A percentile compares a stretch with the other conserved stretches of the same genome.
phyloP scores from a whole-genome alignment of 495 filamentous ascomycete genomes.

The Penicillium steckii region DNA sequence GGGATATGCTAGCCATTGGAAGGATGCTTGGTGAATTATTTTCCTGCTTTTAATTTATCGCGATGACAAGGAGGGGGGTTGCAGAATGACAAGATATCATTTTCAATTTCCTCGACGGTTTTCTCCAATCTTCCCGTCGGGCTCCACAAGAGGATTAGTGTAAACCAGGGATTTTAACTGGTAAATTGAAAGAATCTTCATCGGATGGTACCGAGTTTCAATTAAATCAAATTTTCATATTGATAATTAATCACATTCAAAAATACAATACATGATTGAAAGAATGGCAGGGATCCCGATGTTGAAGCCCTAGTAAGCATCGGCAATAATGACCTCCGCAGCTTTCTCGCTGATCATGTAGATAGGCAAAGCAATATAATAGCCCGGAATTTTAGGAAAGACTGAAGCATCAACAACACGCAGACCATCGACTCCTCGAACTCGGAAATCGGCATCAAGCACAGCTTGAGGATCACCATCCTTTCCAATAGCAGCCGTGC shows the following conservation, averaged over 20 bases:
- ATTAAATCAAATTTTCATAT: too few species aligned
- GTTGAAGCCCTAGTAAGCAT: not conserved
- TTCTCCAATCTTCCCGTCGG: not conserved
- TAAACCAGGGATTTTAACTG: too few species aligned
- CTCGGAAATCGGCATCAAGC: conserved; percentile 56
- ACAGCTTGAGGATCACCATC: conserved; percentile 57
- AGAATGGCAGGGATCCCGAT: not conserved
- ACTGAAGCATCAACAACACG: conserved; percentile 63
- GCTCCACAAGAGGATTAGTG: not conserved
- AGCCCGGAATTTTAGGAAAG: conserved; percentile 58
- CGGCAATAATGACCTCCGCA: conserved; percentile 49
- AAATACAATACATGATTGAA: too few species aligned
- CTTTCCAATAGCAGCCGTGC: conserved; percentile 55
- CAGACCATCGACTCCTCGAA: conserved; percentile 54
- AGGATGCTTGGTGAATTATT: not conserved
- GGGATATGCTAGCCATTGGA: not conserved
- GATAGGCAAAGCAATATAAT: conserved; percentile 58
- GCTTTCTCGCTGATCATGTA: conserved; percentile 67
- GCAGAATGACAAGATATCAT: not conserved
- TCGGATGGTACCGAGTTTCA: too few species aligned
- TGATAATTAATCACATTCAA: too few species aligned
- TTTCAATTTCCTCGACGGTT: too few species aligned
- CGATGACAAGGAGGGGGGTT: not conserved
- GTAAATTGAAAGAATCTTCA: too few species aligned
- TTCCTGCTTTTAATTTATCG: not conserved